Base-by-base conservation (phyloP, 345 rosid species). In the Mallotus nudiflorus region DNA sequence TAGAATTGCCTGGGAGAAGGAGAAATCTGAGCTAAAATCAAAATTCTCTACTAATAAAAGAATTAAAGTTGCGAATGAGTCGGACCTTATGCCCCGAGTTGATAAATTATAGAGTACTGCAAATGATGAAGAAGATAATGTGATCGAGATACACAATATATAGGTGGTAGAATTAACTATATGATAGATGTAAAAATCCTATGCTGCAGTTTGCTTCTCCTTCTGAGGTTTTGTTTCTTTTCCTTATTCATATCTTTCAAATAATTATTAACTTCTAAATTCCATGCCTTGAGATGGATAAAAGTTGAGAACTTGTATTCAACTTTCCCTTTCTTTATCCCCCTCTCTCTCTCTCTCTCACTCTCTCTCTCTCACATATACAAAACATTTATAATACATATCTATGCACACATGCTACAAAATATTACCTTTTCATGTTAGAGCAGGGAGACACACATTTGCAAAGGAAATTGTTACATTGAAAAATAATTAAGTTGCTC, bases 31-130 rank as follows among this genome's bases (percentile, higher is more conserved):
- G 70, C 75, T 72, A 20, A 55, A n/a, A 7, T 55, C 65, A 29
- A 44, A 31, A 25, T 15, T 72, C 22, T 45, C 8, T 1, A 45
- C 31, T 27, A 65, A 55, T 35, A 22, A 20, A 18, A 72, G 25
- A 33, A 64, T 72, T 53, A 45, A 28, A 29, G 2, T 16, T 9
- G 75, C 12, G 9, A 66, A 56, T 6, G 75, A 72, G 55, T 72
- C 69, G 3, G 70, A 72, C 31, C 70, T 72, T 9, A 72, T 72
- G 75, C 75, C 75, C 6, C 75, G 70, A 7, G 2, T 72, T 31
- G 70, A 64, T 72, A 56, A 20, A 18, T 53, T 54, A 9, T 45
- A 8, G 20, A 56, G 1, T n/a, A n/a, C n/a, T 10, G 25, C 33
- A 35, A 56, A 49, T 31, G 70, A 66, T 65, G 75, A 71, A 8